Percentiles rank a stretch among this genome's conserved stretches.
Conservation (phyloP, 2,329 filamentous ascomycete species). For the Epichloe festucae region DNA sequence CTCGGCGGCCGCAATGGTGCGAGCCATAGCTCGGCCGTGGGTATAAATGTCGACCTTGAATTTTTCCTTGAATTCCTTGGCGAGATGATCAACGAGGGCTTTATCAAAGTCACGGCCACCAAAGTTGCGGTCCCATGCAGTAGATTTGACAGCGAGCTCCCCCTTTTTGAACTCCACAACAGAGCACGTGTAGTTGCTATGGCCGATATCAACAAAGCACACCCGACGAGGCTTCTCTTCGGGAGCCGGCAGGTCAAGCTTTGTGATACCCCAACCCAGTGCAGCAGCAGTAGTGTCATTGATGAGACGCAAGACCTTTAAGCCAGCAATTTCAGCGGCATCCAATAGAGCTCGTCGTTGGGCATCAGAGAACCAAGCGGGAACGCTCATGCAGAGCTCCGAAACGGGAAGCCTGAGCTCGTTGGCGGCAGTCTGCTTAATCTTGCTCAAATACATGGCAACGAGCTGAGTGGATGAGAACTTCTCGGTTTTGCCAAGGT, state of each 20-base stretch:
- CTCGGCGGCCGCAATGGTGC: conserved; percentile 79
- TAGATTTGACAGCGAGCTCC: conserved; percentile 86
- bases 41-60: conserved; percentile 92
- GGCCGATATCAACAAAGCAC: conserved; percentile 85
- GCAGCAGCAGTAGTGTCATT: conserved; percentile 97
- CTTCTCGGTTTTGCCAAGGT: conserved; percentile 86
- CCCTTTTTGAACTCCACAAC: conserved; percentile 92
- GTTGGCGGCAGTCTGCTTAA: conserved; percentile 72
- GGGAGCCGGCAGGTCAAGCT: conserved; percentile 74
- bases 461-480: conserved; percentile 91
- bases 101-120: conserved; percentile 96
- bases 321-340: conserved; percentile 81
- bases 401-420: conserved; percentile 87
- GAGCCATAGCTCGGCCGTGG: conserved; percentile 79
- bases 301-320: conserved; percentile 87
- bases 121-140: conserved; percentile 88
- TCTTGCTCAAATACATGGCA: conserved; percentile 91
- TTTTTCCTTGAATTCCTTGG: conserved; percentile 91
- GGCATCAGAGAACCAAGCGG: conserved; percentile 91
- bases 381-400: conserved; percentile 87
- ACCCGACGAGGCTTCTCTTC: conserved; percentile 91
- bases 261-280: conserved; percentile 94
- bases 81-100: conserved; percentile 87
- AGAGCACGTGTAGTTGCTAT: conserved; percentile 90
- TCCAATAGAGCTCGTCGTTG: conserved; percentile 85